These are phyloP conservation scores for Aphanomyces stellatus DNA, from an alignment of 352 stramenopile genomes.

Conservation along the genomic window DNA sequence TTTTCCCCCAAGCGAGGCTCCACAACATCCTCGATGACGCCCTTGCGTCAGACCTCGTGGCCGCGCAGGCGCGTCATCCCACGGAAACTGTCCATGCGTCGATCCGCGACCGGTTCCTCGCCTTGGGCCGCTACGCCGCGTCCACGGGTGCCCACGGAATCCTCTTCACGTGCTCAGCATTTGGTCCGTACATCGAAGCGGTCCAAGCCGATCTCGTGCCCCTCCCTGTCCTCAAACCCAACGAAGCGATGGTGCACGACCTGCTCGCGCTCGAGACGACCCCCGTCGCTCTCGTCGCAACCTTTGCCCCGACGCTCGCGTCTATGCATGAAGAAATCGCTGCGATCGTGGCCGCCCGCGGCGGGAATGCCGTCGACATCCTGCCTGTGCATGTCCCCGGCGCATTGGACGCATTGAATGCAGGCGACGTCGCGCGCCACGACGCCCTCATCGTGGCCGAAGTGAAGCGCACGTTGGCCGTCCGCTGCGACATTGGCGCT, in stretches of 20 bases:
- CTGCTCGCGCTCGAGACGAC: background rate
- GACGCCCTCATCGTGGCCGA: background rate
- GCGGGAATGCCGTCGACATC: background rate
- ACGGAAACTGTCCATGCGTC: background rate
- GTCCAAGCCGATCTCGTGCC: background rate
- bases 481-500: background rate
- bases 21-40: conserved; percentile 60
- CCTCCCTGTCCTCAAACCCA: conserved; percentile 12
- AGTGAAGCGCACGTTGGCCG: background rate
- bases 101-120: background rate
- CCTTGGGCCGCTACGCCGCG: background rate
- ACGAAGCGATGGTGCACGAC: conserved; percentile 14
- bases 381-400: background rate
- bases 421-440: background rate
- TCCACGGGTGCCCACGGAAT: background rate
- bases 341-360: background rate
- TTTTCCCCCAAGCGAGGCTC: conserved; percentile 20
- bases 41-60: conserved; percentile 57
- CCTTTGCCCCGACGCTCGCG: background rate
- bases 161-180: conserved; percentile 14
- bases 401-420: background rate
- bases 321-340: conserved; percentile 12
- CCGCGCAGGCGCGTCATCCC: background rate
- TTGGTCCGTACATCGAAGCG: conserved; percentile 7
- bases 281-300: background rate